phyloP scores from a whole-genome alignment of 139 green algal species.

The Tetratostichococcus sp. region DNA sequence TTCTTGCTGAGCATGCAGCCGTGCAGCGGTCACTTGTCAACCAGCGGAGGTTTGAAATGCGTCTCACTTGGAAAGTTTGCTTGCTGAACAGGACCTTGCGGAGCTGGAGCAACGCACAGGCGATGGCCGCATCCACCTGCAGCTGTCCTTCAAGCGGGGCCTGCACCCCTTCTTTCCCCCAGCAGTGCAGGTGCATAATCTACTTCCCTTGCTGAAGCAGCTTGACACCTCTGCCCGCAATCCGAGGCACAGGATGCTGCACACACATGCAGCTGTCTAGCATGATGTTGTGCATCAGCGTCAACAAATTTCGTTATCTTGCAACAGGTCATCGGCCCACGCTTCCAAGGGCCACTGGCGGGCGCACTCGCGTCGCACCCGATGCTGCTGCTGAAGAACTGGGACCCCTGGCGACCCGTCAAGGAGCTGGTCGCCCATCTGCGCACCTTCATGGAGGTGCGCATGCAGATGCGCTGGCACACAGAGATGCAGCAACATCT shows the following conservation, averaged over 20 bases:
- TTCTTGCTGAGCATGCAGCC: background rate
- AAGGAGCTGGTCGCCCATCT: slow-evolving; percentile 37
- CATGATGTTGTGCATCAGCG: no score
- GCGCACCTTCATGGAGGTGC: slow-evolving; percentile 61
- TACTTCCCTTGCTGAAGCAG: no score
- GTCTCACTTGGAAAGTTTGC: no score
- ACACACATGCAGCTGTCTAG: no score
- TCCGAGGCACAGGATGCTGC: no score
- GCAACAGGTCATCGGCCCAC: slow-evolving; percentile 37
- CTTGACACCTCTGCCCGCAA: no score
- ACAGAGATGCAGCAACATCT: no score
- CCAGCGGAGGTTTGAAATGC: no score
- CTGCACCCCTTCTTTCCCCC: slow-evolving; percentile 85
- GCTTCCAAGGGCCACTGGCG: slow-evolving; percentile 39
- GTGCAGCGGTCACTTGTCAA: no score
- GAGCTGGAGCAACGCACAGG: slow-evolving; percentile 44
- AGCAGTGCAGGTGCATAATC: slow-evolving; percentile 37
- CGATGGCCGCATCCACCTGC: slow-evolving; percentile 52
- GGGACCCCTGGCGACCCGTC: slow-evolving; percentile 64
- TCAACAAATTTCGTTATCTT: no score
- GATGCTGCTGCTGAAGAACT: slow-evolving; percentile 57
- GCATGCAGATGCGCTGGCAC: no score
- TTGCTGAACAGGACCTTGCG: slow-evolving; percentile 48
- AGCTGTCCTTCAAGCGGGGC: slow-evolving; percentile 73
- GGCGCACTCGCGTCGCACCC: slow-evolving; percentile 63